Evolutionary conservation across 78 protist genomes (phyloP).

Genomic region (Isochrysis galbana): DNA sequence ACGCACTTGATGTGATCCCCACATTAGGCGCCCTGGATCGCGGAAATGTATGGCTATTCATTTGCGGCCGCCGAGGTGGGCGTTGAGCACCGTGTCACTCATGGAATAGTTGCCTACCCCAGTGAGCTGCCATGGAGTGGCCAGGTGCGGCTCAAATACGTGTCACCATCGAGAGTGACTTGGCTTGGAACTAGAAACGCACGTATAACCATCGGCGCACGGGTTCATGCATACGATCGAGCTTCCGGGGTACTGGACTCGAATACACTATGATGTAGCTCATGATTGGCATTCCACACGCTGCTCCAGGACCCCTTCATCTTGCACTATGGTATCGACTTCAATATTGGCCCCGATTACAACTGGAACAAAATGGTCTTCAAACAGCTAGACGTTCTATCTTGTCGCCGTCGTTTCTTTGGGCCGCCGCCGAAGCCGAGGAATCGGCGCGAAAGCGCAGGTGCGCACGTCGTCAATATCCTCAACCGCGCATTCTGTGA

Average conservation of each 20-base stretch:
- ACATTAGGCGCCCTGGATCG: slow-evolving; percentile 23
- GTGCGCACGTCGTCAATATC: neutral
- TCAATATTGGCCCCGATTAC: neutral
- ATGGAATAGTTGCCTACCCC: neutral
- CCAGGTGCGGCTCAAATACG: no score
- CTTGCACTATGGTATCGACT: slow-evolving; percentile 20
- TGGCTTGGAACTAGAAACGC: no score
- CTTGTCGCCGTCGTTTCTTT: slow-evolving; percentile 6
- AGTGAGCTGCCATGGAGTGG: neutral
- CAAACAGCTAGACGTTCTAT: no score
- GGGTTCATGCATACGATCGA: no score
- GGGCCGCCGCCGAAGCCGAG: neutral
- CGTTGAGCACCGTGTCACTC: neutral
- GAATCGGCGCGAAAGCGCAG: neutral
- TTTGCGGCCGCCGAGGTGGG: slow-evolving; percentile 9
- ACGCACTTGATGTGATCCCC: no score
- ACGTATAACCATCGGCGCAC: no score
- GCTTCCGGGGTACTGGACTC: no score
- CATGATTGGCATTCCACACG: no score
- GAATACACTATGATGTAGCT: no score
- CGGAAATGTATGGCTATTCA: slow-evolving; percentile 22
- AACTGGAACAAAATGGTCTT: neutral
- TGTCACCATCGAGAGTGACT: no score
- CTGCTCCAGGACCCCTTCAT: neutral
- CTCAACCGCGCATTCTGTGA: neutral